Base-by-base conservation (phyloP, 805 yeast genomes). In the Nakazawaea ernobii region DNA sequence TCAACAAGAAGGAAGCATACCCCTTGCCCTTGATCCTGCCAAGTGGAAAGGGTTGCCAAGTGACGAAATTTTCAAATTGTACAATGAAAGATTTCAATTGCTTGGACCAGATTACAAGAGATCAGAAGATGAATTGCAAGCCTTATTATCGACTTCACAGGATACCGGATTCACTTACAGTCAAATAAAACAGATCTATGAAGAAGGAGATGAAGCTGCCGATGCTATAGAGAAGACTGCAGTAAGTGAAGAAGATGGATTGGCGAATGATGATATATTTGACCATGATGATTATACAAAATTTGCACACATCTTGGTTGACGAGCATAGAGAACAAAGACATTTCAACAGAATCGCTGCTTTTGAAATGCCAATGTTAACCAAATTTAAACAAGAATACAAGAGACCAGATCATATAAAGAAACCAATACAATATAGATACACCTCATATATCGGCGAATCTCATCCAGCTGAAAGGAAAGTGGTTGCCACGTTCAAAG, bases 361-460 rank as follows among this genome's bases (percentile, higher is more conserved):
- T 0, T 92, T 84, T 67, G 98, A 92, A 62, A 75, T 92, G 73
- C 99, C 99, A 6, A 75, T 80, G 48, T 73, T 94, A 53, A 81
- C 83, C 37, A 81, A 88, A 63, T 86, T 74, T 61, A 83, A 92
- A 55, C 80, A 84, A 64, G 74, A 73, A 50, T 91, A 86, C 68
- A 62, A 59, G 32, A 83, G 83, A 17, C 70, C 71, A 11, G 54
- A 71, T 6, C 54, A 55, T 9, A 60, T 58, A 14, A 68, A 71
- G 27, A 63, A 71, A 8, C 89, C 90, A 5, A 69, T 90, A 36
- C 70, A 71, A 35, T 86, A 85, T 59, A 79, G 82, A 55, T 91
- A 82, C 68, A 79, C 86, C 14, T 80, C 85, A 37, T 86, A 81
- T 58, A 61, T 83, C 13, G 91, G 92, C 43, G 95, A 87, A 61